Conservation (phyloP, 345 rosid genomes). For the Melaleuca quinquenervia region DNA sequence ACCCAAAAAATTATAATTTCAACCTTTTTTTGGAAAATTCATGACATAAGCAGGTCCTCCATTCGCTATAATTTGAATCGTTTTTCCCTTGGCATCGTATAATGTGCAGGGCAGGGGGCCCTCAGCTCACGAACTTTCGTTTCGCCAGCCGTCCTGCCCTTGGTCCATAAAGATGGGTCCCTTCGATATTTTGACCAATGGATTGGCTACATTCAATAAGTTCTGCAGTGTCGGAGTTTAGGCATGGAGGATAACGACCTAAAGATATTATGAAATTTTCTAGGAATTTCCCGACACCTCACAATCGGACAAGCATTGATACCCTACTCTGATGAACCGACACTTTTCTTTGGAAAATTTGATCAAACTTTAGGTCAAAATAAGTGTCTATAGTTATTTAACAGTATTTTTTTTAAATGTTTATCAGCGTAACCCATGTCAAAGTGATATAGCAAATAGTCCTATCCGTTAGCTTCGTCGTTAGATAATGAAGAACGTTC, state of each 20-base stretch:
- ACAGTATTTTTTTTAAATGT: not conserved
- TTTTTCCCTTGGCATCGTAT: no score
- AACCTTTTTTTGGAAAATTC: not conserved
- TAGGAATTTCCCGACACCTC: no score
- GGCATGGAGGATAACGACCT: no score
- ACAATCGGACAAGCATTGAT: no score
- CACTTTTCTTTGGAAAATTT: not conserved
- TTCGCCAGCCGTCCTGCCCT: not conserved
- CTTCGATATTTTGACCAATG: not conserved
- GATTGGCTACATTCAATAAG: no score
- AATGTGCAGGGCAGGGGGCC: not conserved
- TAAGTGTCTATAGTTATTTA: not conserved
- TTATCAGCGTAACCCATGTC: not conserved
- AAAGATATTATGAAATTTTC: no score
- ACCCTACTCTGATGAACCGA: not conserved
- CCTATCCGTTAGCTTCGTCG: not conserved
- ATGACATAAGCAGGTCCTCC: not conserved
- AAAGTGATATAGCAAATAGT: not conserved
- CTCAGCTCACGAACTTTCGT: not conserved
- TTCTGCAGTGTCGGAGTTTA: no score
- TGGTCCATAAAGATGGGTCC: not conserved
- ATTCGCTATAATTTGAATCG: not conserved
- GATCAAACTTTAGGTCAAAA: not conserved
- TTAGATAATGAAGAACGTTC: not conserved
- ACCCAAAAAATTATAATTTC: no score